Percentiles rank a stretch among this genome's conserved stretches.
These are phyloP conservation scores for Globisporangium iwayamae DNA, from an alignment of 352 stramenopile genomes.

Conservation along the genomic window DNA sequence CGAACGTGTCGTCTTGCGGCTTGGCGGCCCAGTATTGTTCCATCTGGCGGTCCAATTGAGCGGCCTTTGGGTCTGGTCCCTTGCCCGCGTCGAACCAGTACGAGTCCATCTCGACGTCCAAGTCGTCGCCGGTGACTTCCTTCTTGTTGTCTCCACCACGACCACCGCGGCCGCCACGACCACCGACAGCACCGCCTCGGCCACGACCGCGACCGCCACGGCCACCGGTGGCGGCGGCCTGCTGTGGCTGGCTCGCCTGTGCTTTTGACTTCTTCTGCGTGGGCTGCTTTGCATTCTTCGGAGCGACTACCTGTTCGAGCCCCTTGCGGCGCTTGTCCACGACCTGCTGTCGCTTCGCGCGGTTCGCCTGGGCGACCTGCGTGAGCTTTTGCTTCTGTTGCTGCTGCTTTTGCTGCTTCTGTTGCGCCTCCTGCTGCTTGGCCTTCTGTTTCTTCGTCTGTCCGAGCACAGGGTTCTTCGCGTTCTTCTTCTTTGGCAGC, in stretches of 20 bases:
- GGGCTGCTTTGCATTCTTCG: slow-evolving; percentile 33
- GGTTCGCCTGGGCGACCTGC: slow-evolving; percentile 56
- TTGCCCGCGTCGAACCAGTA: slow-evolving; percentile 89
- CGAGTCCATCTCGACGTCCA: slow-evolving; percentile 86
- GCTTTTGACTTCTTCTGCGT: slow-evolving; percentile 25
- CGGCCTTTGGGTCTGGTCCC: slow-evolving; percentile 80
- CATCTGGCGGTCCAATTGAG: slow-evolving; percentile 81
- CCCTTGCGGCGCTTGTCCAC: slow-evolving; percentile 74
- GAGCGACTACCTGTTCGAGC: slow-evolving; percentile 24
- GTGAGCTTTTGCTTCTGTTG: slow-evolving; percentile 67
- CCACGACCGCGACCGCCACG: slow-evolving; percentile 24
- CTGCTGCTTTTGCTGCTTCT: slow-evolving; percentile 40
- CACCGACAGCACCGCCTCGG: slow-evolving; percentile 15
- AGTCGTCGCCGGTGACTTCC: slow-evolving; percentile 57
- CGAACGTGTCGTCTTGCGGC: slow-evolving; percentile 31
- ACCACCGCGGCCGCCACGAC: slow-evolving; percentile 26
- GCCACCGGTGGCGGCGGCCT: slow-evolving; percentile 4
- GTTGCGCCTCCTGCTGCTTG: slow-evolving; percentile 24
- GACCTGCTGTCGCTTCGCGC: slow-evolving; percentile 68
- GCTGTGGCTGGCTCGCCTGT: not conserved
- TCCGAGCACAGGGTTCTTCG: slow-evolving; percentile 14
- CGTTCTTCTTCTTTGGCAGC: slow-evolving; percentile 24
- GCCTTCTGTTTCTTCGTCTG: slow-evolving; percentile 17
- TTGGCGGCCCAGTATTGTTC: slow-evolving; percentile 89
- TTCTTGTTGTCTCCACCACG: slow-evolving; percentile 40